Evolutionary conservation across 2,329 filamentous ascomycete species (phyloP).

Genomic region (Nemania abortiva): DNA sequence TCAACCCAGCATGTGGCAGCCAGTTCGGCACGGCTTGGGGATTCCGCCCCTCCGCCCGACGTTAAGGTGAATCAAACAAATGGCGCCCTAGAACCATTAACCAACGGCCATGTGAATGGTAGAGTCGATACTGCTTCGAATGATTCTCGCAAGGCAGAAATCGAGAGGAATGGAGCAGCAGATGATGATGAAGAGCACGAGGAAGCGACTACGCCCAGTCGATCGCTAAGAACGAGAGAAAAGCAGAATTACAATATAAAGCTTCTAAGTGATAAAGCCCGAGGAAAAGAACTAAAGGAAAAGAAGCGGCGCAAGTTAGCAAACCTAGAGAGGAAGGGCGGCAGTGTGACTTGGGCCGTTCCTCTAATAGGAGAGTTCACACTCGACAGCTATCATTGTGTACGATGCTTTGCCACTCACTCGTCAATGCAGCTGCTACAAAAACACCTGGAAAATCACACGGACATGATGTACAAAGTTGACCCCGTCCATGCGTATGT

Average conservation of each 20-base stretch:
- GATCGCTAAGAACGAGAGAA: constrained; percentile 62
- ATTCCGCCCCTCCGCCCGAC: constrained; percentile 59
- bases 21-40: constrained; percentile 44
- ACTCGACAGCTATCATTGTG: constrained; percentile 64
- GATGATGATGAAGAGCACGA: constrained; percentile 59
- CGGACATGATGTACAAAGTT: constrained; percentile 59
- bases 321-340: constrained; percentile 44
- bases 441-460: constrained; percentile 62
- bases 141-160: constrained; percentile 43
- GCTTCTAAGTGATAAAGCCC: constrained; percentile 67
- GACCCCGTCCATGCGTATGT: constrained; percentile 47
- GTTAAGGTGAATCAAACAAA: constrained; percentile 58
- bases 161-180: constrained; percentile 37
- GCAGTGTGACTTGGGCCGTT: constrained; percentile 62
- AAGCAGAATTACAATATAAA: constrained; percentile 71
- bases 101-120: constrained; percentile 52
- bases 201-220: constrained; percentile 64
- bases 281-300: constrained; percentile 63
- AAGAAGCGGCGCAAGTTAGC: constrained; percentile 54
- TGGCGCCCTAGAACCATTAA: constrained; percentile 50
- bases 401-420: constrained; percentile 63
- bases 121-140: constrained; percentile 43
- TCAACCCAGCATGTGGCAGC: constrained; percentile 44
- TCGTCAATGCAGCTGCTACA: constrained; percentile 62
- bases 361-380: constrained; percentile 58